These are phyloP conservation scores for Botryotinia convoluta DNA, from an alignment of 2,329 filamentous ascomycete species.

Conservation along the genomic window DNA sequence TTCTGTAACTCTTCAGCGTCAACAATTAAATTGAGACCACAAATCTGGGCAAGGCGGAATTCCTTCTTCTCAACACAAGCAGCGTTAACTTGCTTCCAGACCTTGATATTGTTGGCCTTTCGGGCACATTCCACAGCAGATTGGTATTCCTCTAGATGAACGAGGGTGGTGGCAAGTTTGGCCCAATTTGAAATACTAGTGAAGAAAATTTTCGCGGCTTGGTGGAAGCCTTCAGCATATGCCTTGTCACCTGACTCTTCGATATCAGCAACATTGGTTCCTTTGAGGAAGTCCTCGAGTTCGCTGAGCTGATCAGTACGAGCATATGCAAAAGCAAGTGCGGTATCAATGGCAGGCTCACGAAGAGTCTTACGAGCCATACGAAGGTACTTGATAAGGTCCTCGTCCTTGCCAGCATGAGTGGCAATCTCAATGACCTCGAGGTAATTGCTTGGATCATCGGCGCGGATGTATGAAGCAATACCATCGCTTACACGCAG, in stretches of 20 bases:
- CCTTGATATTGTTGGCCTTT: constrained; percentile 98
- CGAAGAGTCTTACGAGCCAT: constrained; percentile 98
- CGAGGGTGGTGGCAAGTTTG: constrained; percentile 94
- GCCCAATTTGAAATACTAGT: constrained; percentile 99
- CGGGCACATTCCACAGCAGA: constrained; percentile 95
- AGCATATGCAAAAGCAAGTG: constrained; percentile 88
- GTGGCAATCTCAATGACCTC: constrained; percentile 97
- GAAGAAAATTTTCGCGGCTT: constrained; percentile 98
- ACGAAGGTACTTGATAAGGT: constrained; percentile 90
- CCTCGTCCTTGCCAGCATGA: constrained; percentile 94
- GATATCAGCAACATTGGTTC: constrained; percentile 90
- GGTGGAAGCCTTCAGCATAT: constrained; percentile 87
- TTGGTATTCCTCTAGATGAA: constrained; percentile 97
- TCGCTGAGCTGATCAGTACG: constrained; percentile 88
- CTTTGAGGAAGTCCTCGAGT: constrained; percentile 92
- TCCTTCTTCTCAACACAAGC: constrained; percentile 97
- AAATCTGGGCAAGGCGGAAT: constrained; percentile 97
- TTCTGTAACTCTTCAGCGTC: constrained; percentile 93
- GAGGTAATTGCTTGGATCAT: constrained; percentile 86
- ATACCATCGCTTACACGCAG: constrained; percentile 90
- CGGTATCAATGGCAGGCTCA: constrained; percentile 90
- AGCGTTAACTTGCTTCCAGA: constrained; percentile 98
- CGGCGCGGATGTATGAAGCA: constrained; percentile 94
- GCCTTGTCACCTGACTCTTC: constrained; percentile 98
- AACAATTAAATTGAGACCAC: constrained; percentile 95